Evolutionary conservation across 441 rosid species (phyloP).

Genomic region (Mallotus repandus): DNA sequence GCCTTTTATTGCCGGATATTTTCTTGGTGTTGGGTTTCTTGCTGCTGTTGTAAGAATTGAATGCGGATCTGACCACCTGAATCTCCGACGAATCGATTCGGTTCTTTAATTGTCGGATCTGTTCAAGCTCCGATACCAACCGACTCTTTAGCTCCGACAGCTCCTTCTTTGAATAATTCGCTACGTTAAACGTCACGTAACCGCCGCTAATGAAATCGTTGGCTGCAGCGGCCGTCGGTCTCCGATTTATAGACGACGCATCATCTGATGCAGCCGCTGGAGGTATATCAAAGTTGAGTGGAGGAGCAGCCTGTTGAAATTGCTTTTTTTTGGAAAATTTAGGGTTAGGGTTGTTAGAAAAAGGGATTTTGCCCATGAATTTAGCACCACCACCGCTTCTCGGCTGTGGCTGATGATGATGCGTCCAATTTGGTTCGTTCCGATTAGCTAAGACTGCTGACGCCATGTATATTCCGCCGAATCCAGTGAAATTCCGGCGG

Average conservation of each 20-base stretch:
- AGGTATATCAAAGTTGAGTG: slow-evolving; percentile 37
- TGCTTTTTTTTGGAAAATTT: slow-evolving; percentile 41
- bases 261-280: slow-evolving; percentile 57
- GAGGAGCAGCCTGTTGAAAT: slow-evolving; percentile 29
- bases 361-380: slow-evolving; percentile 54
- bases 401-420: slow-evolving; percentile 31
- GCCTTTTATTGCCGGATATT: slow-evolving; percentile 47
- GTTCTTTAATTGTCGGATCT: slow-evolving; percentile 54
- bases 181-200: slow-evolving; percentile 35
- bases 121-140: slow-evolving; percentile 61
- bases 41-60: slow-evolving; percentile 19
- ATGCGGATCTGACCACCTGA: slow-evolving; percentile 40
- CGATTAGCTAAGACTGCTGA: slow-evolving; percentile 66
- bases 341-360: slow-evolving; percentile 51
- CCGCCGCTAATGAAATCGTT: slow-evolving; percentile 29
- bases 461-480: slow-evolving; percentile 45
- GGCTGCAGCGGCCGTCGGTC: slow-evolving; percentile 9
- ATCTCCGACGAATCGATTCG: slow-evolving; percentile 47
- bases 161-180: slow-evolving; percentile 46
- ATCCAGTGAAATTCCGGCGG: slow-evolving; percentile 28
- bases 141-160: slow-evolving; percentile 58
- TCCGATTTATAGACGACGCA: slow-evolving; percentile 48
- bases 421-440: slow-evolving; percentile 56
- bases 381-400: slow-evolving; percentile 44
- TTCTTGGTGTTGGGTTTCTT: slow-evolving; percentile 40